Base-by-base conservation (phyloP, 2,329 filamentous ascomycete species). In the Colletotrichum tropicale region DNA sequence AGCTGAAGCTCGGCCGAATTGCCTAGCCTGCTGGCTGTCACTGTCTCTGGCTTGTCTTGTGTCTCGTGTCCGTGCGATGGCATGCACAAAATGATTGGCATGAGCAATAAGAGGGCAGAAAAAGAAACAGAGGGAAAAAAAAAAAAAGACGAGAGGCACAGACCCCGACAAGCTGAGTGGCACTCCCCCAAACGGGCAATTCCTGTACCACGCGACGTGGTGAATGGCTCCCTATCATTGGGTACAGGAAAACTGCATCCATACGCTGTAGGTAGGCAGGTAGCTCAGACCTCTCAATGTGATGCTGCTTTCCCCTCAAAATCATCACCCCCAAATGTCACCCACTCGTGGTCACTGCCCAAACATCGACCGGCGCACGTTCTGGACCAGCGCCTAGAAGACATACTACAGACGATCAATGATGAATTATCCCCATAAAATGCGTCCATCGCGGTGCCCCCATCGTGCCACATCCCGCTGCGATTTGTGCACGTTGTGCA, bases 361-460 rank as follows among this genome's bases (percentile, higher is more conserved):
- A 18, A 52, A 30, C 56, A 43, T 52, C 13, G 16, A 48, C 3
- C 38, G 9, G 36, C 24, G 36, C 56, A 62, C 26, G 16, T 43
- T 56, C 55, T 15, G n/a, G 18, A 9, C 58, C 61, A 64, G 30
- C 61, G 36, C 32, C 36, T 26, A 58, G 13, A 15, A 55, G 26
- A 55, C 16, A 38, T 34, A 52, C 24, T 34, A 21, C 28, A 58
- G 70, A 60, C 36, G 70, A 76, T 76, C 70, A 65, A 76, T 76
- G 74, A 76, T 76, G 74, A 65, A 65, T 56, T 52, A 36, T 30
- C 74, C 26, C 74, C 74, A 74, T 74, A 76, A 76, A 76, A 69
- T 48, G 28, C 43, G 65, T 65, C 48, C 58, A 52, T 64, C 38
- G 15, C 24, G 38, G 62, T 55, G 52, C n/a, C 26, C 38, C 26